phyloP scores from a whole-genome alignment of 129 eudicot species.

The Artemisia argyi region DNA sequence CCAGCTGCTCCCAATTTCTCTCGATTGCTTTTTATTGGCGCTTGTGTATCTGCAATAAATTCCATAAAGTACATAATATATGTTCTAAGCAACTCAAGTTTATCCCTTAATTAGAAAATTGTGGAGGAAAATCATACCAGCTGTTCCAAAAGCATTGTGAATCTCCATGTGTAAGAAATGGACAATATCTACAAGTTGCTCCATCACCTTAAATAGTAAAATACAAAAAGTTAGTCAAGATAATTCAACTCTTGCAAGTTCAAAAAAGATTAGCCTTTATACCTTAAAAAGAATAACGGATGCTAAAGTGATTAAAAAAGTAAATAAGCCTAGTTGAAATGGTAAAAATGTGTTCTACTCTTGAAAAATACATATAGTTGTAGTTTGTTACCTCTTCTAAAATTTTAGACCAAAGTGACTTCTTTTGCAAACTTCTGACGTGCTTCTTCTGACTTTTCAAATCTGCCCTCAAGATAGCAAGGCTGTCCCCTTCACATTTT shows the following conservation, averaged over 20 bases:
- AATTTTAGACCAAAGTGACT: conserved; percentile 86
- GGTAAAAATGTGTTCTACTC: neutral
- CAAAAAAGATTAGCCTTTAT: neutral
- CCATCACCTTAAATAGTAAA: conserved; percentile 77
- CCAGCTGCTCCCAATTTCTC: conserved; percentile 92
- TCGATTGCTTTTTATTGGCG: conserved; percentile 51
- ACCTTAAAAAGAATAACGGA: conserved; percentile 1
- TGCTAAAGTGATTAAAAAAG: neutral
- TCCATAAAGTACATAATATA: conserved; percentile 4
- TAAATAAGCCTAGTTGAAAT: conserved; percentile 8
- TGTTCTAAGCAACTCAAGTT: neutral
- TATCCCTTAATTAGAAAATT: neutral
- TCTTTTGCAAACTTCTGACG: conserved; percentile 81
- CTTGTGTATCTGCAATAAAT: conserved; percentile 53
- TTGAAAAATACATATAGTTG: conserved; percentile 3
- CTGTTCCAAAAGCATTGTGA: conserved; percentile 76
- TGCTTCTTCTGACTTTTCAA: conserved; percentile 94
- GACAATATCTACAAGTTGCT: conserved; percentile 95
- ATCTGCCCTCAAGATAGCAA: conserved; percentile 74
- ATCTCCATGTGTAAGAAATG: conserved; percentile 91
- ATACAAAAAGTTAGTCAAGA: conserved; percentile 10
- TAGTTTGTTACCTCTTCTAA: conserved; percentile 82
- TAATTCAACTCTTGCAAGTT: neutral
- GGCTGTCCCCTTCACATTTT: conserved; percentile 71
- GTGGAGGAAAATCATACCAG: conserved; percentile 42